These are phyloP conservation scores for Picochlorum sp. DNA, from an alignment of 139 green algal species.

Conservation along the genomic window DNA sequence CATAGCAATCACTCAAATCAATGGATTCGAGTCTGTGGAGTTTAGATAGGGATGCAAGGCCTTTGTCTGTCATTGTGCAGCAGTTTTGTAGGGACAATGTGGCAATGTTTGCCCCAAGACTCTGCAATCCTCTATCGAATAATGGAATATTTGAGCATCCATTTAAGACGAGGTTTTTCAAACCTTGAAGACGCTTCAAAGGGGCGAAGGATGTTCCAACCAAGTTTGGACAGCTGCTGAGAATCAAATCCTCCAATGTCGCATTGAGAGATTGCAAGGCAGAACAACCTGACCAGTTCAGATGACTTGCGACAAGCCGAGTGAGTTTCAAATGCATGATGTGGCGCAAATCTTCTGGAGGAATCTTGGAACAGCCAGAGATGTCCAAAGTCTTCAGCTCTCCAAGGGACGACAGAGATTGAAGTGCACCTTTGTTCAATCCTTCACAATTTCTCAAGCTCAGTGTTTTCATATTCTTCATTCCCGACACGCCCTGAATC, in stretches of 20 bases:
- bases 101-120: no score
- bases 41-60: conserved; percentile 20
- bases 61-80: conserved; percentile 28
- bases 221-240: conserved; percentile 22
- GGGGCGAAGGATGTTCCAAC: conserved; percentile 10
- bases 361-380: conserved; percentile 32
- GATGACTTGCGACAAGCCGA: neutral
- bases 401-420: neutral
- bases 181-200: conserved; percentile 1
- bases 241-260: conserved; percentile 8
- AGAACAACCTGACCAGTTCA: conserved; percentile 8
- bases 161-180: conserved; percentile 17
- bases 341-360: conserved; percentile 13
- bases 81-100: conserved; percentile 28
- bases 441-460: conserved; percentile 40
- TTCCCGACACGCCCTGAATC: conserved; percentile 17
- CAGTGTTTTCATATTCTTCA: conserved; percentile 19
- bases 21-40: conserved; percentile 21
- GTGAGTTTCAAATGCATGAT: conserved; percentile 1
- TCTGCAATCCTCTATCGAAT: conserved; percentile 15
- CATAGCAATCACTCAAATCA: conserved; percentile 31
- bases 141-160: conserved; percentile 16
- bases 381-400: conserved; percentile 30
- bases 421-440: conserved; percentile 14
- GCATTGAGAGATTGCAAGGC: conserved; percentile 13